Evolutionary conservation across 2,329 filamentous ascomycete species (phyloP).

Genomic region (Dryadomyces quercus-mongolicae): DNA sequence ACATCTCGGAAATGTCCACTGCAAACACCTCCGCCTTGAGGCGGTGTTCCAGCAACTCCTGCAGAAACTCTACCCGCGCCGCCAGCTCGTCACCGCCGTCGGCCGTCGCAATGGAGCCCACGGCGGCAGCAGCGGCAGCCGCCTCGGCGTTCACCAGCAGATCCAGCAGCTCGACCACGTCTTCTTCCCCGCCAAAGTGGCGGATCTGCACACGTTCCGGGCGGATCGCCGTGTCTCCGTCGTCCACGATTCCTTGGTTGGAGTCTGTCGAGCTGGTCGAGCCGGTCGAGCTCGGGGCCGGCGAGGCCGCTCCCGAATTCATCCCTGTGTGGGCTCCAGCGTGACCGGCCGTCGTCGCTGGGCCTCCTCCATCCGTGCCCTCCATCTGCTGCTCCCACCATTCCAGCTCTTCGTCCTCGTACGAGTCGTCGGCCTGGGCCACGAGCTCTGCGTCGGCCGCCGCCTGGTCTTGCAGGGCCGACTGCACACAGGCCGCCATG

Average conservation of each 20-base stretch:
- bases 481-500: slow-evolving; percentile 8
- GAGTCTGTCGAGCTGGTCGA: too few relatives aligned
- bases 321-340: too few relatives aligned
- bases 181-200: slow-evolving; percentile 4
- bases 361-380: neutral
- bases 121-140: neutral
- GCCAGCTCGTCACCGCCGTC: neutral
- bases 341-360: too few relatives aligned
- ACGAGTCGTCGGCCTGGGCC: slow-evolving; percentile 7
- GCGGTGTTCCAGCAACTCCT: neutral
- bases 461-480: slow-evolving; percentile 12
- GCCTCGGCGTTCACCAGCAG: neutral
- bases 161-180: slow-evolving; percentile 6
- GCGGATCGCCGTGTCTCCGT: neutral
- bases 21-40: slow-evolving; percentile 7
- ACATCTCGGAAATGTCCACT: neutral
- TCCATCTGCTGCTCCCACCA: slow-evolving; percentile 7
- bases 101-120: neutral
- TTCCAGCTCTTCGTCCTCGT: slow-evolving; percentile 6
- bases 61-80: neutral
- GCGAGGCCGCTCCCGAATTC: too few relatives aligned
- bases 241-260: neutral
- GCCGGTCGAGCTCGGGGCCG: neutral
- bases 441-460: slow-evolving; percentile 7
- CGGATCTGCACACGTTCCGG: slow-evolving; percentile 2